Base-by-base conservation (phyloP, 2,329 filamentous ascomycete species). In the Alternaria sp. region DNA sequence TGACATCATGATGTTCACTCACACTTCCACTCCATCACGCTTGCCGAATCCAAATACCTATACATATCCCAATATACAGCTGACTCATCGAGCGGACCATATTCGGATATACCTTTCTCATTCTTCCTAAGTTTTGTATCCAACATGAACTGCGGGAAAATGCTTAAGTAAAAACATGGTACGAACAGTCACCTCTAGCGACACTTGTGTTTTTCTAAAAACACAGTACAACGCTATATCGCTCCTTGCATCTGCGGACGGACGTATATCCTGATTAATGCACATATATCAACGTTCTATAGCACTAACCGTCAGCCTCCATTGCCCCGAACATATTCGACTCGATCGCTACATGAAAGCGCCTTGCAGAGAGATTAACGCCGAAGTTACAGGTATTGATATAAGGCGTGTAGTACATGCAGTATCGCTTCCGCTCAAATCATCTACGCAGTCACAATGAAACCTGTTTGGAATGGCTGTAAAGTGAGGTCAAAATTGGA, bases 1-100 rank as follows among this genome's bases (percentile, higher is more conserved):
- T 32, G 48, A 51, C 39, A 55, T 51, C 44, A 62, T 62, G 52
- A 60, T 52, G 52, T 51, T 28, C 42, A 51, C 32, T n/a, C 16
- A 34, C 14, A 22, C 51, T 5, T 34, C 18, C 18, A 14, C 20
- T 24, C 26, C 22, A 39, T 43, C 18, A 34, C 28, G 14, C 32
- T 26, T 34, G 26, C 51, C 24, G n/a, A 44, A 4, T 53, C 39
- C 1, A 7, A 2, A 26, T 26, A 24, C 5, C 4, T 12, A 14
- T 3, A 22, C 6, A 7, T 7, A 16, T 24, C 11, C 20, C 12
- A 18, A 22, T 24, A 16, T 24, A 42, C 4, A 24, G 20, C 2
- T 42, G 39, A 18, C 6, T 24, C 9, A 14, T 24, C 14, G 3
- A 24, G 5, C 3, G 2, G 20, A 42, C 2, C 12, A 16, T 42